Conservation (phyloP, 73 alveolate species). For the Stentor roeselii region DNA sequence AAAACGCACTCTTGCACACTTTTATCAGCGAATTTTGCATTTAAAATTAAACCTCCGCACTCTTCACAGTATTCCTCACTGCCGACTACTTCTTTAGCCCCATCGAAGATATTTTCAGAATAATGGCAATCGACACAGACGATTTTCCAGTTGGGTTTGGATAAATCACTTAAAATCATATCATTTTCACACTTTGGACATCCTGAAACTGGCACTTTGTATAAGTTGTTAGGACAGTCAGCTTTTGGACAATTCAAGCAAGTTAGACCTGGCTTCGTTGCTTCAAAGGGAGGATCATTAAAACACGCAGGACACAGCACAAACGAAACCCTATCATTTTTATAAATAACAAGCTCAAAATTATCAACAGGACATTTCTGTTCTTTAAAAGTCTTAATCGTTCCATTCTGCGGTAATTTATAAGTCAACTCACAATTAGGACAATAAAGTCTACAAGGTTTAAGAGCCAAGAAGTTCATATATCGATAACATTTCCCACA, state of each 20-base stretch:
- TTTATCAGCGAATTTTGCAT: not conserved
- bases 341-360: constrained; percentile 37
- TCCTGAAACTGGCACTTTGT: not conserved
- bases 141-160: not conserved
- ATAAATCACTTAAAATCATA: constrained; percentile 4
- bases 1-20: not conserved
- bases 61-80: not conserved
- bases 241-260: constrained; percentile 32
- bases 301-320: constrained; percentile 56
- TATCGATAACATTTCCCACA: constrained; percentile 50
- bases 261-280: not conserved
- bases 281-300: constrained; percentile 54
- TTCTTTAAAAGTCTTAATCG: not conserved
- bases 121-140: not conserved
- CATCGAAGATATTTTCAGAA: constrained; percentile 14
- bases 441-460: constrained; percentile 32
- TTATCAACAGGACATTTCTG: constrained; percentile 47
- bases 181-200: constrained; percentile 28
- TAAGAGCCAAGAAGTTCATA: not conserved
- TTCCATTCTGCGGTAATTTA: constrained; percentile 17
- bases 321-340: constrained; percentile 13
- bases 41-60: not conserved
- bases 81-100: not conserved
- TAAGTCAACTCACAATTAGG: constrained; percentile 24
- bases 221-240: constrained; percentile 10